Percentiles rank a stretch among this genome's conserved stretches.
Evolutionary conservation across 2,329 filamentous ascomycete genomes (phyloP).

Genomic region (Colletotrichum sp.): DNA sequence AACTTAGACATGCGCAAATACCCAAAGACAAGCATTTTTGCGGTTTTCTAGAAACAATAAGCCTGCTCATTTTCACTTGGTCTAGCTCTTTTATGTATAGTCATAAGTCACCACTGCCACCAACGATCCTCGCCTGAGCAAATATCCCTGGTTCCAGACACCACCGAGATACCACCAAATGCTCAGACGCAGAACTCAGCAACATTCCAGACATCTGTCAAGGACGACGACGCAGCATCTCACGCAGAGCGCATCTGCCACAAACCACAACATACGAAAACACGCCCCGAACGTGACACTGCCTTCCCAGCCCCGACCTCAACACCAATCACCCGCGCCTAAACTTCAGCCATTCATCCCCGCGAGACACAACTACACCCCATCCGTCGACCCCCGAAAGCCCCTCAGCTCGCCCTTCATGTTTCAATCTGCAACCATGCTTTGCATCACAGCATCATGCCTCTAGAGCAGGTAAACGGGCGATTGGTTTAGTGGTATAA

Average conservation of each 20-base stretch:
- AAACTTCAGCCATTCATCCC: neutral
- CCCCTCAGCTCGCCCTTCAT: neutral
- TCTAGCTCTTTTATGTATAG: neutral
- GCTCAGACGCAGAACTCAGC: neutral
- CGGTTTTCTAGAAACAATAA: neutral
- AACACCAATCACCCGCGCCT: neutral
- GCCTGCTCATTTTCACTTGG: neutral
- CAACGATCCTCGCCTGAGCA: neutral
- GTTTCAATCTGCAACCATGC: no score
- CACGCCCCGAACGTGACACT: neutral
- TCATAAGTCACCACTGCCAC: neutral
- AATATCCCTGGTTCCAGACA: neutral
- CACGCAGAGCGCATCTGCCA: neutral
- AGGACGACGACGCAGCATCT: neutral
- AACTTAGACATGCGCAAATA: neutral
- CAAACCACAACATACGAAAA: neutral
- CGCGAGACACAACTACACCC: neutral
- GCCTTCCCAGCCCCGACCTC: neutral
- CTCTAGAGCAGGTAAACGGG: neutral
- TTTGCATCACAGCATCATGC: neutral
- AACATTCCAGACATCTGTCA: neutral
- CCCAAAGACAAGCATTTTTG: neutral
- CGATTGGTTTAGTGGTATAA: neutral
- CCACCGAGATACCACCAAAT: neutral
- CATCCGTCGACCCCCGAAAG: neutral